Evolutionary conservation across 2,329 filamentous ascomycete species (phyloP), one percentile per base, ranked within the genome.

Genomic region (Coniochaeta pulveracea): DNA sequence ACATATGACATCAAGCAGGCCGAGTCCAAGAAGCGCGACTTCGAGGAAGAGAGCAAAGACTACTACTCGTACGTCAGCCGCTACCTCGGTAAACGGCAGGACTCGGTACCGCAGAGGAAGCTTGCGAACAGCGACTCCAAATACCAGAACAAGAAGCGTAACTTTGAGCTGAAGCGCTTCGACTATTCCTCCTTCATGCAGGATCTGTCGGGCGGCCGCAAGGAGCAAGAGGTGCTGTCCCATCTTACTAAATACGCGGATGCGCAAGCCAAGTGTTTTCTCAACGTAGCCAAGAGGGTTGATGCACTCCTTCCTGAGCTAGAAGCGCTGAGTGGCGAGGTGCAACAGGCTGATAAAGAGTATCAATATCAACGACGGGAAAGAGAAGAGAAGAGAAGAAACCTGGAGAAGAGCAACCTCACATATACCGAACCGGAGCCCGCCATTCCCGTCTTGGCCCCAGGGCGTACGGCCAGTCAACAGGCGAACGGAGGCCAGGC

Each of bases 121-220:
- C 77, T 91, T 40, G 83, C 75, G 25, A 86, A 95, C 47, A 95
- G 86, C 46, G 91, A 98, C 55, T 82, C 84, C 19, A 98, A 98
- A 52, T 98, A 96, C 51, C 89, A 96, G 54, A 77, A 72, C 28
- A 96, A 96, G 62, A 76, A 88, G 43, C 79, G 85, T 27, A 94
- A 86, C 45, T 98, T 98, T 49, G 91, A 98, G 61, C 69, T 98
- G 37, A 95, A 93, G 61, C 80, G 93, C 8, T 98, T 98, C 49
- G 93, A 98, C 56, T 98, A 98, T 55, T 96, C 89, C 3, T 94
- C 85, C 10, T 98, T 96, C 51, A 93, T 98, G 84, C 89, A 96
- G 49, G 91, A 98, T 61, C 68, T 98, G n/a, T 91, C 96, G 42
- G 91, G 91, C 19, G 91, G 91, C n/a, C 80, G 91, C 41, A 98